Evolutionary conservation across 2,329 filamentous ascomycete species (phyloP).

Genomic region (Neofusicoccum cordaticola): DNA sequence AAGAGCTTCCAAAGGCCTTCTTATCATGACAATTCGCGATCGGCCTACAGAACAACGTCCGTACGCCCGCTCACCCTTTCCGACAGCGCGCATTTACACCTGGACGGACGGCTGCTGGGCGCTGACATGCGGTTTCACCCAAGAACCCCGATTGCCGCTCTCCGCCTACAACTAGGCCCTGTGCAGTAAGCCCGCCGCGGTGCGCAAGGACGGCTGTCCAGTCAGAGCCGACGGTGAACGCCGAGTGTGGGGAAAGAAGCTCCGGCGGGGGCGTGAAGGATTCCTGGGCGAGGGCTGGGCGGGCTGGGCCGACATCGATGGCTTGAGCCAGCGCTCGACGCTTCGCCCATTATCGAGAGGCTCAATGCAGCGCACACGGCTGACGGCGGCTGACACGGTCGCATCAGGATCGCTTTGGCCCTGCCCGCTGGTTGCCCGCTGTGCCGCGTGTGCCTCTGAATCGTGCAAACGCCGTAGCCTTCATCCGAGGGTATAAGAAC

Average conservation of each 20-base stretch:
- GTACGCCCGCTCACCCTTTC: too few relatives aligned
- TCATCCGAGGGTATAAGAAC: too few relatives aligned
- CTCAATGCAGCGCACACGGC: neutral
- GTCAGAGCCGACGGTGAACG: neutral
- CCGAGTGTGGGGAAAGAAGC: neutral
- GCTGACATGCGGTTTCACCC: too few relatives aligned
- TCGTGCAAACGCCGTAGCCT: too few relatives aligned
- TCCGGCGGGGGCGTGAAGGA: neutral
- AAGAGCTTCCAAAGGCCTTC: too few relatives aligned
- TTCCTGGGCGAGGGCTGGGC: neutral
- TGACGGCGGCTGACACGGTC: neutral
- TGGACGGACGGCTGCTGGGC: too few relatives aligned
- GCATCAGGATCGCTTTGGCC: neutral
- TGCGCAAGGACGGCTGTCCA: neutral
- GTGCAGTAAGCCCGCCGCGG: neutral
- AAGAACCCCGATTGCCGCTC: too few relatives aligned
- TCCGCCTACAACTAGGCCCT: neutral
- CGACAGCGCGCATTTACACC: too few relatives aligned
- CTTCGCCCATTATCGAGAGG: neutral
- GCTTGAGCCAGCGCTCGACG: neutral
- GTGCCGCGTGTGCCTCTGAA: too few relatives aligned
- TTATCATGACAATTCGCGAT: too few relatives aligned
- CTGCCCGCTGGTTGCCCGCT: too few relatives aligned
- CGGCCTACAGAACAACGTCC: too few relatives aligned
- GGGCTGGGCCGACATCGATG: conserved; percentile 1